Conservation (phyloP, 805 yeast species). For the Wickerhamomyces hampshirensis region DNA sequence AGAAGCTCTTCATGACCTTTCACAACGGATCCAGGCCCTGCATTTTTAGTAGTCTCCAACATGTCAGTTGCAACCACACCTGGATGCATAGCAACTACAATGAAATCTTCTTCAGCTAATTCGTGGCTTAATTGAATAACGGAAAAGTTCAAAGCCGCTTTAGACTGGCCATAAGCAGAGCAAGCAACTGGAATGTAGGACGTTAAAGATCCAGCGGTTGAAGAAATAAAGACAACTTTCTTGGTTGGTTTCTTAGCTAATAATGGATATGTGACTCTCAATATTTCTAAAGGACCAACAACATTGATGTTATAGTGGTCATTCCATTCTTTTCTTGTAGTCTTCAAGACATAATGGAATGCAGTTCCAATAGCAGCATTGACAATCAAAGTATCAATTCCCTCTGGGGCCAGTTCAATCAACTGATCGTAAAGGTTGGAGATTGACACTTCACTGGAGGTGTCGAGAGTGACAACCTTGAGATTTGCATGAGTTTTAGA, state of each 20-base stretch:
- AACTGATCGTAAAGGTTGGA: constrained; percentile 5
- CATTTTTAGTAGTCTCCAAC: constrained; percentile 15
- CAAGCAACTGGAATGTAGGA: constrained; percentile 6
- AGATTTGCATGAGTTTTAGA: neutral
- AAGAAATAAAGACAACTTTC: constrained; percentile 27
- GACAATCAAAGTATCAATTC: constrained; percentile 12
- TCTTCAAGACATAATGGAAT: neutral
- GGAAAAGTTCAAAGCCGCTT: constrained; percentile 33
- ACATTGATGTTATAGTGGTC: constrained; percentile 5
- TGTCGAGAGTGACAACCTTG: constrained; percentile 8
- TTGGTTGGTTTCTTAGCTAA: constrained; percentile 16
- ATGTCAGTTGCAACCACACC: constrained; percentile 34
- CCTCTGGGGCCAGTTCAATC: constrained; percentile 4
- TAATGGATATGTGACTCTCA: constrained; percentile 8
- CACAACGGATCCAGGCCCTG: too few relatives aligned
- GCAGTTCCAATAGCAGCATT: constrained; percentile 10
- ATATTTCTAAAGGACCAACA: constrained; percentile 7
- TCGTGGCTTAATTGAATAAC: constrained; percentile 24
- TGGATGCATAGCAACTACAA: constrained; percentile 33
- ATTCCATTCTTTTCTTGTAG: neutral
- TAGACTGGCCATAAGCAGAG: constrained; percentile 32
- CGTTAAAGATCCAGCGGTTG: constrained; percentile 25
- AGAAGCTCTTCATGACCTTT: too few relatives aligned
- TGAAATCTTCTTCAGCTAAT: constrained; percentile 23
- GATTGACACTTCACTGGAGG: constrained; percentile 6